These are phyloP conservation scores for Aspergillus fijiensis DNA, from an alignment of 2,329 filamentous ascomycete genomes.

Conservation along the genomic window DNA sequence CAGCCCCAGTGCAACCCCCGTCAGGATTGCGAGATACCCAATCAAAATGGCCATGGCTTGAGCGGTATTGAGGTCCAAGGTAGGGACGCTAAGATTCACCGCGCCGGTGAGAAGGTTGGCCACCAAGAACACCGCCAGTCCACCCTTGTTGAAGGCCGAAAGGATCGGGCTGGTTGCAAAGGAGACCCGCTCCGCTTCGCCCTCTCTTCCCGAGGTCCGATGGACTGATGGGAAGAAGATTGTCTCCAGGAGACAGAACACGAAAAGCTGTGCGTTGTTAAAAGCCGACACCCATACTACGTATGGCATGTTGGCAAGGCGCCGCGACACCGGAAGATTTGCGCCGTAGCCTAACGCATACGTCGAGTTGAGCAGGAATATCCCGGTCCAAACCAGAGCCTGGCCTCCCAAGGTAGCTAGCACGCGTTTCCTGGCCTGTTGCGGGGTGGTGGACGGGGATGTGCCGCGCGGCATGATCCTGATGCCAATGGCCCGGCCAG, in stretches of 20 bases:
- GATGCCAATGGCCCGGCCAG: constrained; percentile 80
- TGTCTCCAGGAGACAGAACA: constrained; percentile 76
- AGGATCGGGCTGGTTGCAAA: constrained; percentile 79
- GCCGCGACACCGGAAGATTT: constrained; percentile 72
- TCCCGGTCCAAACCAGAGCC: constrained; percentile 64
- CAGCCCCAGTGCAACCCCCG: constrained; percentile 58
- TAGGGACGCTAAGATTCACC: constrained; percentile 84
- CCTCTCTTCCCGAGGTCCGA: constrained; percentile 52
- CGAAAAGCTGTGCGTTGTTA: constrained; percentile 78
- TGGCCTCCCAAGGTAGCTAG: constrained; percentile 65
- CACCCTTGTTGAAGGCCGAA: constrained; percentile 82
- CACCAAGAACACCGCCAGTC: constrained; percentile 77
- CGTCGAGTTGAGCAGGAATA: constrained; percentile 70
- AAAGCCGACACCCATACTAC: constrained; percentile 90
- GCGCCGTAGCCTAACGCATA: constrained; percentile 67
- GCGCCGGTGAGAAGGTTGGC: constrained; percentile 87
- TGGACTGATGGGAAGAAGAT: constrained; percentile 73
- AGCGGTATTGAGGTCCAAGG: constrained; percentile 66
- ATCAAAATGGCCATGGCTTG: constrained; percentile 72
- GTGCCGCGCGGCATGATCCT: constrained; percentile 68
- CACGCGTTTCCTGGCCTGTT: constrained; percentile 54
- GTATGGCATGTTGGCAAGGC: constrained; percentile 90
- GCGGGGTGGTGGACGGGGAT: constrained; percentile 46
- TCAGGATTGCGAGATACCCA: constrained; percentile 67
- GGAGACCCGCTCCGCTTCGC: constrained; percentile 64